Percentiles rank a stretch among this genome's conserved stretches.
These are phyloP conservation scores for Neoboletus brunneissimus DNA, from an alignment of 768 basidiomycete genomes.

Conservation along the genomic window DNA sequence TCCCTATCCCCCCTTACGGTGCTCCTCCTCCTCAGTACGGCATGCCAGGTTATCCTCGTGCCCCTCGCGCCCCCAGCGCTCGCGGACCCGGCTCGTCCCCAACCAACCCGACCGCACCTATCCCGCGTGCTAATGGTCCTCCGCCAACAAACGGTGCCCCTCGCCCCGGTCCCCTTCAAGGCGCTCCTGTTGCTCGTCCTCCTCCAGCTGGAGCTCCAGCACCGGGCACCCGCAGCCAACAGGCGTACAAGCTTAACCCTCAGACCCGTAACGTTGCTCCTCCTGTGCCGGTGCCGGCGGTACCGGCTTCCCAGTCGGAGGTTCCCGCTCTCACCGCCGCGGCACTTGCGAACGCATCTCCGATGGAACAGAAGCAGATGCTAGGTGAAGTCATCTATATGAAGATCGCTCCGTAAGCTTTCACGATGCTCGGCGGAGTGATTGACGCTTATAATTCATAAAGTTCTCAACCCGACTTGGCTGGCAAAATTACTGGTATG, in stretches of 20 bases:
- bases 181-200: conserved; percentile 42
- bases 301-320: conserved; percentile 45
- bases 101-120: conserved; percentile 56
- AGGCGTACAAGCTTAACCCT: conserved; percentile 33
- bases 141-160: conserved; percentile 54
- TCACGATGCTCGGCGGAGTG: neutral
- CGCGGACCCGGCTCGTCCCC: conserved; percentile 74
- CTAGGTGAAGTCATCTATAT: conserved; percentile 95
- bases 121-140: conserved; percentile 64
- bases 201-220: conserved; percentile 47
- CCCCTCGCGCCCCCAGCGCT: conserved; percentile 57
- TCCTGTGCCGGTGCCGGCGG: conserved; percentile 33
- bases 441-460: conserved; percentile 8
- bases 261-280: conserved; percentile 37
- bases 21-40: conserved; percentile 75
- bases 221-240: conserved; percentile 36
- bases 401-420: conserved; percentile 72
- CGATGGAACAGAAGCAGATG: conserved; percentile 97
- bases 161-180: conserved; percentile 44
- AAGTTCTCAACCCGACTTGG: conserved; percentile 85
- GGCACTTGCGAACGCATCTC: conserved; percentile 54
- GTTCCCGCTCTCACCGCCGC: conserved; percentile 61
- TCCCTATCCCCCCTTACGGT: conserved; percentile 75
- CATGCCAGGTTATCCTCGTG: conserved; percentile 62
- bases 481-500: conserved; percentile 99